A percentile compares a stretch with the other conserved stretches of the same genome.
Evolutionary conservation across 352 stramenopile species (phyloP).

Genomic region (Saprolegnia parasitica): DNA sequence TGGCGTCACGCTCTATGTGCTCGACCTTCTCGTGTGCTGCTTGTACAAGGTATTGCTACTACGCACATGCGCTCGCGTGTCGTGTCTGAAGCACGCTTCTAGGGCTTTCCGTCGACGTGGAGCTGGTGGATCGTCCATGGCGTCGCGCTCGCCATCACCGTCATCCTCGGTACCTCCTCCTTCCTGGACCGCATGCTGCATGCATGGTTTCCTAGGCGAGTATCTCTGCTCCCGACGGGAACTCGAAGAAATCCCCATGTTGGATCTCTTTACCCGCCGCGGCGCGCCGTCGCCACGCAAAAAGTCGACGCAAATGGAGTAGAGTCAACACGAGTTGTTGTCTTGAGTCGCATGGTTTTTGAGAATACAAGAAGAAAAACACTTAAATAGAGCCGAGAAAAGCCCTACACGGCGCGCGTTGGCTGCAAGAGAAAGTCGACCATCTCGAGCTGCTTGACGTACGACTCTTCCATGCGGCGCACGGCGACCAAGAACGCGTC

Average conservation of each 20-base stretch:
- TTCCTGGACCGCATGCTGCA: neutral
- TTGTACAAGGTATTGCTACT: constrained; percentile 66
- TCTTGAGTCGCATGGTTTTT: too few species aligned
- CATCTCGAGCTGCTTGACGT: constrained; percentile 66
- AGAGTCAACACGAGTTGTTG: too few species aligned
- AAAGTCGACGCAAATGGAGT: neutral
- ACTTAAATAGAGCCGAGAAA: neutral
- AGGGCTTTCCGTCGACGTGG: constrained; percentile 82
- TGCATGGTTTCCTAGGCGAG: constrained; percentile 38
- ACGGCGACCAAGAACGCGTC: constrained; percentile 53
- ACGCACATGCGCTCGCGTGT: neutral
- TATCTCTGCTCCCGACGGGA: constrained; percentile 84
- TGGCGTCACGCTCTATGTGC: constrained; percentile 84
- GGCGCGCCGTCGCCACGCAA: neutral
- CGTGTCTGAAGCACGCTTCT: neutral
- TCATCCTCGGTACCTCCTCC: constrained; percentile 51
- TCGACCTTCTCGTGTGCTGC: constrained; percentile 73
- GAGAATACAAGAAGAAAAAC: neutral
- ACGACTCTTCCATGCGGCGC: constrained; percentile 63
- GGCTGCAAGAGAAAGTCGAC: constrained; percentile 47
- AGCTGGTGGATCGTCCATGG: constrained; percentile 84
- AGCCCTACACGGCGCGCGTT: neutral
- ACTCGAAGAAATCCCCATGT: constrained; percentile 85
- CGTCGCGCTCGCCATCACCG: constrained; percentile 60
- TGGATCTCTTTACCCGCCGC: constrained; percentile 63